Percentiles rank a stretch among this genome's conserved stretches.
Evolutionary conservation across 495 filamentous ascomycete species (phyloP).

Genomic region (Usnea hakonensis): DNA sequence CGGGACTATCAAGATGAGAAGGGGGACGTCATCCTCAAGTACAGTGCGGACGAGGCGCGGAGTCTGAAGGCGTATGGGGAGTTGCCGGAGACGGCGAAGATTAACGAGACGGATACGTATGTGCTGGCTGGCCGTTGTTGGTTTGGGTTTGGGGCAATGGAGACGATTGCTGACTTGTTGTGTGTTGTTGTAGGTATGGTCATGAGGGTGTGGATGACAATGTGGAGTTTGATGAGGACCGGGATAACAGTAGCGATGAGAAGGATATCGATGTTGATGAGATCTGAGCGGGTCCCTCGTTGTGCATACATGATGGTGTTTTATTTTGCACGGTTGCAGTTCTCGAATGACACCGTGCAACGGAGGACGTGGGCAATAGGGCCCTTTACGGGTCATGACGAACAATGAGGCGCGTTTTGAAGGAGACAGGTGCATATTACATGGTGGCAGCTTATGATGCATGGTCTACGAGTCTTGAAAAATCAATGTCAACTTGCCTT

Average conservation of each 20-base stretch:
- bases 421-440: background rate
- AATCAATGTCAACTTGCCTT: background rate
- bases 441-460: background rate
- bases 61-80: conserved; percentile 93
- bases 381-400: background rate
- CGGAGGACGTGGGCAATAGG: background rate
- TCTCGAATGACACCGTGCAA: background rate
- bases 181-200: conserved; percentile 35
- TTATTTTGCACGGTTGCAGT: background rate
- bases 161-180: background rate
- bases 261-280: conserved; percentile 56
- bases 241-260: conserved; percentile 47
- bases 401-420: background rate
- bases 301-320: conserved; percentile 3
- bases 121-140: conserved; percentile 7
- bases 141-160: too few species aligned
- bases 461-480: background rate
- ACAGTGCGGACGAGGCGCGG: conserved; percentile 93
- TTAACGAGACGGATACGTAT: conserved; percentile 98
- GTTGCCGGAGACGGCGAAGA: conserved; percentile 95
- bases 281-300: conserved; percentile 36
- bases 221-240: conserved; percentile 55
- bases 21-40: conserved; percentile 98
- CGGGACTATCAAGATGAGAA: conserved; percentile 99
- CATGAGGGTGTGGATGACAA: conserved; percentile 53